Evolutionary conservation across 202 grass and related monocot species (phyloP).

Genomic region (Zoysia matrella): DNA sequence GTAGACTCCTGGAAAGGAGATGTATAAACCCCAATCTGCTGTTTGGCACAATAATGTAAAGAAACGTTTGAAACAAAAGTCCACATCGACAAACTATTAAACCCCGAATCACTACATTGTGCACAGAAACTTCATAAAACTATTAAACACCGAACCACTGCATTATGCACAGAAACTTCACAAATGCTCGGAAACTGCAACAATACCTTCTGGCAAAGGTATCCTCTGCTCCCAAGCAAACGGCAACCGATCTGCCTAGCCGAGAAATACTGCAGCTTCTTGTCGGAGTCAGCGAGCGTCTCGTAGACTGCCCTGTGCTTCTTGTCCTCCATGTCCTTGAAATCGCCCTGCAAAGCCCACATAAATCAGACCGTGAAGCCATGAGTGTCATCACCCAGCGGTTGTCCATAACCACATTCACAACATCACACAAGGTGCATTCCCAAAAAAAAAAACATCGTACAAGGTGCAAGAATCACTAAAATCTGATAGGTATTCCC

Average conservation of each 20-base stretch:
- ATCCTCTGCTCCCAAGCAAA: constrained; percentile 74
- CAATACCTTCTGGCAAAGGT: constrained; percentile 76
- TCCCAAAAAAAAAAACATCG: too few relatives aligned
- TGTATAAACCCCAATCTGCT: background rate
- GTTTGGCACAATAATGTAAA: background rate
- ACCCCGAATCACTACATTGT: background rate
- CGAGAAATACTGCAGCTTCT: constrained; percentile 86
- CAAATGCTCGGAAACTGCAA: background rate
- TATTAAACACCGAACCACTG: background rate
- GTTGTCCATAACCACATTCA: background rate
- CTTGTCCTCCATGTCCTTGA: constrained; percentile 82
- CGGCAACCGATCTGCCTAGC: constrained; percentile 91
- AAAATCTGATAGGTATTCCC: background rate
- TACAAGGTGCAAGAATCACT: background rate
- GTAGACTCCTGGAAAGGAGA: background rate
- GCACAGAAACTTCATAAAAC: background rate
- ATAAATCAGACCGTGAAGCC: background rate
- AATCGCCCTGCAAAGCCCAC: constrained; percentile 59
- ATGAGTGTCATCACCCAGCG: background rate
- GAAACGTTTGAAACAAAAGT: constrained; percentile 1
- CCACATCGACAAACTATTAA: constrained; percentile 1
- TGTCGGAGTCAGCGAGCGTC: constrained; percentile 62
- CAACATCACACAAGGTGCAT: background rate
- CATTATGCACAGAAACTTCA: background rate
- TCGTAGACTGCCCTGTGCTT: constrained; percentile 81